Evolutionary conservation across 2,329 filamentous ascomycete species (phyloP), one percentile per base, ranked within the genome.

Genomic region (Cyanodermella asteris): DNA sequence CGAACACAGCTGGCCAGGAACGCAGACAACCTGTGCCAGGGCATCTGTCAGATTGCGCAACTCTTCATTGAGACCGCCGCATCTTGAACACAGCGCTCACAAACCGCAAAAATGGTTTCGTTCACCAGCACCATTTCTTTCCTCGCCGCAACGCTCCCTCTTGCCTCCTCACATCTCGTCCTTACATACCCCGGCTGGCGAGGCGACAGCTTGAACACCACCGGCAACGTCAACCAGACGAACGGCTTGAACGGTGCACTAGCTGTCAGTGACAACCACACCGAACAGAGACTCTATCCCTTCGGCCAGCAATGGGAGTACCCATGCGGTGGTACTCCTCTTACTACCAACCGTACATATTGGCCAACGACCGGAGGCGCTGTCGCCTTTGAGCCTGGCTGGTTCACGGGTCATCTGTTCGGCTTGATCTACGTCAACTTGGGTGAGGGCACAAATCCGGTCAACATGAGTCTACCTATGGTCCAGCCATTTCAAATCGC

Each of bases 221-320:
- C 80, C 45, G 67, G 65, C 3, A 69, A 63, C 3, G 38, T 55
- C 13, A 39, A 47, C 17, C 47, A 54, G 9, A 38, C 50, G n/a
- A 44, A 43, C 21, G 54, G 54, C 8, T n/a, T n/a, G n/a, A n/a
- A n/a, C n/a, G n/a, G n/a, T n/a, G n/a, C n/a, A n/a, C 37, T 68
- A 4, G 59, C 58, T 5, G 53, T 50, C 15, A 52, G 47, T 28
- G 45, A 42, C 18, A 39, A 44, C 18, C 59, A 59, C 27, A 52
- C 49, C 13, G 52, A 54, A 10, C n/a, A n/a, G n/a, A n/a, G n/a
- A n/a, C n/a, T n/a, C n/a, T 87, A 67, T 38, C 81, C 81, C 2
- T 91, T 76, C 37, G 82, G 81, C 51, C 84, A 87, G 76, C 75
- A 91, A 55, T 93, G 81, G 81, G 69, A 72, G 46, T 91, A 91